Percentiles rank a stretch among this genome's conserved stretches.
Evolutionary conservation across 192 early-diverging fungal species (phyloP).

Genomic region (Rhizophagus sp.): DNA sequence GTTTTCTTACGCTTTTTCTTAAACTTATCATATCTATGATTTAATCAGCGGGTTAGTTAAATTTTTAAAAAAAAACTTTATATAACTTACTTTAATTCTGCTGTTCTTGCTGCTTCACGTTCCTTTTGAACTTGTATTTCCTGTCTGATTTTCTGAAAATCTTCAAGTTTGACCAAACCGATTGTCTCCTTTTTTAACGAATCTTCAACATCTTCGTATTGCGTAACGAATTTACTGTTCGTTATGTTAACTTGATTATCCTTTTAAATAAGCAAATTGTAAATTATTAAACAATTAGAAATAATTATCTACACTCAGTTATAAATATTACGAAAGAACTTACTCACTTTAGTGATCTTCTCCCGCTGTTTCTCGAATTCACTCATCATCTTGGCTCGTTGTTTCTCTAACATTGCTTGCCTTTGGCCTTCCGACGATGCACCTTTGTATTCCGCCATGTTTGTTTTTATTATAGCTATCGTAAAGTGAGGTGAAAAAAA

Average conservation of each 20-base stretch:
- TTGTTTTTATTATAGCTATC: background rate
- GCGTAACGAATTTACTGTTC: conserved; percentile 76
- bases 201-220: conserved; percentile 75
- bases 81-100: conserved; percentile 29
- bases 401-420: conserved; percentile 66
- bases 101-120: conserved; percentile 68
- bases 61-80: background rate
- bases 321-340: background rate
- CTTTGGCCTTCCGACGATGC: conserved; percentile 56
- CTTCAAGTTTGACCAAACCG: conserved; percentile 85
- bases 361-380: conserved; percentile 72
- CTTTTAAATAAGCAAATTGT: conserved; percentile 32
- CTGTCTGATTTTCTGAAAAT: conserved; percentile 84
- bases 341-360: conserved; percentile 65
- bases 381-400: conserved; percentile 66
- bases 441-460: conserved; percentile 50
- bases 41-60: background rate
- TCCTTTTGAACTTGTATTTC: conserved; percentile 82
- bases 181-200: conserved; percentile 87
- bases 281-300: background rate
- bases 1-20: conserved; percentile 70
- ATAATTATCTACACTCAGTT: background rate
- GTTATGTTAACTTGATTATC: conserved; percentile 69
- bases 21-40: conserved; percentile 48
- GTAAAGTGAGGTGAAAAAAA: background rate